A percentile compares a stretch with the other conserved stretches of the same genome.
phyloP scores from a whole-genome alignment of 2,329 filamentous ascomycete genomes.

The Trichoderma brevicompactum region DNA sequence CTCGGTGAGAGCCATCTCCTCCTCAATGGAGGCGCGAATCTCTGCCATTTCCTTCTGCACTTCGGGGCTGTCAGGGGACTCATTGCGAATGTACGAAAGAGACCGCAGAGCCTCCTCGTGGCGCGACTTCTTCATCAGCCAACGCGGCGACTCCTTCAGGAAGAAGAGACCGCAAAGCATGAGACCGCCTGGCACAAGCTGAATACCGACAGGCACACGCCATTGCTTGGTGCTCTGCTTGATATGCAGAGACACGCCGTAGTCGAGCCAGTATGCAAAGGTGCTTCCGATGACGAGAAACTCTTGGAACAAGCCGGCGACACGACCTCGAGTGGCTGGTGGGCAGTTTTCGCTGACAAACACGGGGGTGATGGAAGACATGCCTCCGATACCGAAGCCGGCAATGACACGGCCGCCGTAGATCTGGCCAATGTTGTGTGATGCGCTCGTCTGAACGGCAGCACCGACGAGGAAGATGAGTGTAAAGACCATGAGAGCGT shows the following conservation, averaged over 20 bases:
- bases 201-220: slow-evolving; percentile 68
- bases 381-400: slow-evolving; percentile 36
- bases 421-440: slow-evolving; percentile 33
- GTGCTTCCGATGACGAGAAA: slow-evolving; percentile 34
- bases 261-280: slow-evolving; percentile 48
- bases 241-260: slow-evolving; percentile 60
- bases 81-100: slow-evolving; percentile 67
- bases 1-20: slow-evolving; percentile 60
- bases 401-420: slow-evolving; percentile 35
- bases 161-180: slow-evolving; percentile 63
- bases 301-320: slow-evolving; percentile 35
- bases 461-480: slow-evolving; percentile 33
- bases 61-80: slow-evolving; percentile 59
- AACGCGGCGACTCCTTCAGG: slow-evolving; percentile 69
- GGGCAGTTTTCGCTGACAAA: slow-evolving; percentile 34
- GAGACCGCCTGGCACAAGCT: slow-evolving; percentile 68
- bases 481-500: slow-evolving; percentile 32
- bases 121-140: slow-evolving; percentile 67
- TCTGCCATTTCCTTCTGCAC: slow-evolving; percentile 69
- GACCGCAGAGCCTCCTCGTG: slow-evolving; percentile 62
- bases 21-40: slow-evolving; percentile 59
- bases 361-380: slow-evolving; percentile 34
- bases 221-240: slow-evolving; percentile 58
- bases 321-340: slow-evolving; percentile 32
- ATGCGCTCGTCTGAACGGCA: slow-evolving; percentile 31